These are phyloP conservation scores for Nothophoma quercina DNA, from an alignment of 2,329 filamentous ascomycete species.

Conservation along the genomic window DNA sequence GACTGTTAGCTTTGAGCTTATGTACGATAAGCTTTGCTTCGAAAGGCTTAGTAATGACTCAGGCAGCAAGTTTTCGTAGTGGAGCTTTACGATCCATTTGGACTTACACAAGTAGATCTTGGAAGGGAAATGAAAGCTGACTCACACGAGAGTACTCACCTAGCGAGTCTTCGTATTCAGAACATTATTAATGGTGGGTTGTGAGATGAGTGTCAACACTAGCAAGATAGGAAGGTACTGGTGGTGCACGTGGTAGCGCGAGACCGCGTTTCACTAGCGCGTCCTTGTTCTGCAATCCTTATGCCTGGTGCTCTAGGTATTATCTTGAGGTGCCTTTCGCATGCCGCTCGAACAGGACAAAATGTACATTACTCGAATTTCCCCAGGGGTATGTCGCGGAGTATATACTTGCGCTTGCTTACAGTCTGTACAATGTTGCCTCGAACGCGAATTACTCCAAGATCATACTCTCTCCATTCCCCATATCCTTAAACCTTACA, in stretches of 20 bases:
- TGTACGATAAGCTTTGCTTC: not conserved
- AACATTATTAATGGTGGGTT: not conserved
- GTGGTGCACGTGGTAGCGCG: conserved; percentile 2
- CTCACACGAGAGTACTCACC: not conserved
- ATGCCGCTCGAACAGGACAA: too few relatives aligned
- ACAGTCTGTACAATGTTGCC: not conserved
- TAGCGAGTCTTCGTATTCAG: not conserved
- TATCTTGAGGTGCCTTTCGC: too few relatives aligned
- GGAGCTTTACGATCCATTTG: not conserved
- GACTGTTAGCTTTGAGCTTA: not conserved
- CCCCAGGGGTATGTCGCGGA: too few relatives aligned
- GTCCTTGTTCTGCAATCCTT: not conserved
- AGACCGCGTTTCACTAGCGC: conserved; percentile 6
- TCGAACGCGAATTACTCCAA: conserved; percentile 50
- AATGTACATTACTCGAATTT: too few relatives aligned
- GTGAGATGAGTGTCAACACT: not conserved
- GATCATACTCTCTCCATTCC: conserved; percentile 64
- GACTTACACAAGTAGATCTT: too few relatives aligned
- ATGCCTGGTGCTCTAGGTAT: too few relatives aligned
- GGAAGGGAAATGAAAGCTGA: too few relatives aligned
- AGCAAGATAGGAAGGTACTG: not conserved
- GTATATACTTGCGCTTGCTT: too few relatives aligned
- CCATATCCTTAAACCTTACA: conserved; percentile 60
- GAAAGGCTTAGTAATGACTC: not conserved
- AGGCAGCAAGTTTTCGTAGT: not conserved